phyloP scores from a whole-genome alignment of 768 basidiomycete species.

The Lactarius evosmus region DNA sequence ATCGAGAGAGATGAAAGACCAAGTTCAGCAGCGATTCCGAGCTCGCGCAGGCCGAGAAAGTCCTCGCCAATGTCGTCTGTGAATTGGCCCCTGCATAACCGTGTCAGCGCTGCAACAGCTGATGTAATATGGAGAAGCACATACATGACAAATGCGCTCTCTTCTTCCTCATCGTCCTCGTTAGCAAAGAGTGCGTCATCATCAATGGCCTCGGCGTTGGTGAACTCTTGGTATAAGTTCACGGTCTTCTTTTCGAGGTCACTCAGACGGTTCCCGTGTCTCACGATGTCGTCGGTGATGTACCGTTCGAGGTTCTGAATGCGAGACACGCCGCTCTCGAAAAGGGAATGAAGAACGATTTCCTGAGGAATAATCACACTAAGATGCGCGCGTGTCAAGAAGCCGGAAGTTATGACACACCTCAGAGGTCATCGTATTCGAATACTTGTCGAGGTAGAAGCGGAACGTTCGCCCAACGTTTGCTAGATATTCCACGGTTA shows the following conservation, averaged over 20 bases:
- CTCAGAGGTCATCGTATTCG: constrained; percentile 78
- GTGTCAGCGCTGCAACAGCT: constrained; percentile 12
- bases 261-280: constrained; percentile 68
- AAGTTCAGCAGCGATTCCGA: constrained; percentile 85
- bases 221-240: constrained; percentile 71
- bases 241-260: constrained; percentile 88
- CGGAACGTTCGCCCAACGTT: constrained; percentile 87
- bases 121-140: constrained; percentile 28
- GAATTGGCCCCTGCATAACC: constrained; percentile 66
- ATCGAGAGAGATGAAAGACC: constrained; percentile 74
- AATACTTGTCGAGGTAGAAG: constrained; percentile 78
- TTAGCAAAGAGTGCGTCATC: constrained; percentile 59
- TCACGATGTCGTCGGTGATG: constrained; percentile 82
- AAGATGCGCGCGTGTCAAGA: neutral
- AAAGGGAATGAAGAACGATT: constrained; percentile 87
- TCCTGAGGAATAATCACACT: constrained; percentile 50
- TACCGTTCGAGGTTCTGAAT: constrained; percentile 82
- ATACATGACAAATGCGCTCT: constrained; percentile 63
- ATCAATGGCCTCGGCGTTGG: constrained; percentile 48
- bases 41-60: constrained; percentile 82
- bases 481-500: constrained; percentile 74
- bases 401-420: constrained; percentile 41
- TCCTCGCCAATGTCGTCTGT: constrained; percentile 88
- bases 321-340: constrained; percentile 81
- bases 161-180: constrained; percentile 59